Evolutionary conservation across 2,329 filamentous ascomycete genomes (phyloP).

Genomic region (Tolypocladium guangdongense): DNA sequence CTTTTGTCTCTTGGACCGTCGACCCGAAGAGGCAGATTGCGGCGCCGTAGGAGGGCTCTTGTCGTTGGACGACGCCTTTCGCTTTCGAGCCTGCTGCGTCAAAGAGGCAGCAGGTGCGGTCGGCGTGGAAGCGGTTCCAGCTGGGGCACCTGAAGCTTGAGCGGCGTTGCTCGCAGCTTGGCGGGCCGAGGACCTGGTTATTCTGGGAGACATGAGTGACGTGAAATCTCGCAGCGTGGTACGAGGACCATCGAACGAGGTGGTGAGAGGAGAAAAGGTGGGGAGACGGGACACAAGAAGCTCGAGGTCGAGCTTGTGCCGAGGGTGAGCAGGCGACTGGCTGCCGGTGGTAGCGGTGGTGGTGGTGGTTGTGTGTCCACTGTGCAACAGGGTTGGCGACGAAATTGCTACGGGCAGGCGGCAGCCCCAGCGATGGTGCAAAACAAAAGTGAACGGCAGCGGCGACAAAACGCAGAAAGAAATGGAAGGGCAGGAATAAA

Average conservation of each 20-base stretch:
- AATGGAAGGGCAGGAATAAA: neutral
- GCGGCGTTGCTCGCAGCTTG: conserved; percentile 60
- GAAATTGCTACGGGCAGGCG: conserved; percentile 3
- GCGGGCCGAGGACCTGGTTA: conserved; percentile 90
- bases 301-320: neutral
- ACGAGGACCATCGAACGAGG: conserved; percentile 16
- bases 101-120: conserved; percentile 18
- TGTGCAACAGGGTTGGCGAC: conserved; percentile 2
- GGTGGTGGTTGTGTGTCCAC: too few relatives aligned
- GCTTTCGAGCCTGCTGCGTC: conserved; percentile 52
- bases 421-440: neutral
- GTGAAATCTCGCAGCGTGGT: conserved; percentile 11
- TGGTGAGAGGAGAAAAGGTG: conserved; percentile 8
- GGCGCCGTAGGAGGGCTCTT: conserved; percentile 27
- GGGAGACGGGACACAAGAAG: conserved; percentile 1
- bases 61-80: conserved; percentile 55
- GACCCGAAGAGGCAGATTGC: conserved; percentile 28
- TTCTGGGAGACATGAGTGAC: conserved; percentile 88
- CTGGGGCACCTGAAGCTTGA: conserved; percentile 29
- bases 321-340: neutral
- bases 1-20: conserved; percentile 63
- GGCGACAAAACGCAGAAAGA: neutral
- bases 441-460: neutral
- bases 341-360: neutral
- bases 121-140: conserved; percentile 23